phyloP scores from a whole-genome alignment of 2,329 filamentous ascomycete species.

The Colletotrichum navitas region DNA sequence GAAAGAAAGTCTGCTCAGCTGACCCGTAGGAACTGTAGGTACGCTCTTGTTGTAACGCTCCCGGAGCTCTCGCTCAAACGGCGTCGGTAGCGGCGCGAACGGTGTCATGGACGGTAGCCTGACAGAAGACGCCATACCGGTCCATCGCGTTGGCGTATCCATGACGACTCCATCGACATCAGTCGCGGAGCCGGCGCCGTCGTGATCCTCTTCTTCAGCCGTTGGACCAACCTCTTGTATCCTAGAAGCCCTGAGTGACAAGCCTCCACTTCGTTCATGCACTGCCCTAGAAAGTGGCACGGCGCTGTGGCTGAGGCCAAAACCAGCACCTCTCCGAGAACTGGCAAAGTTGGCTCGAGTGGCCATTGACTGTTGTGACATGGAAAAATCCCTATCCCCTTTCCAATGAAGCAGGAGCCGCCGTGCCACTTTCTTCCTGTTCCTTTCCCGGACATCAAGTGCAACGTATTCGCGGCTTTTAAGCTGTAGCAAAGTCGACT shows the following conservation, averaged over 20 bases:
- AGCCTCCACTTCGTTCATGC: constrained; percentile 19
- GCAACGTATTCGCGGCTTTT: constrained; percentile 41
- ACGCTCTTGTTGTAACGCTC: constrained; percentile 40
- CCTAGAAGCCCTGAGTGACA: constrained; percentile 21
- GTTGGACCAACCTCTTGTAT: constrained; percentile 24
- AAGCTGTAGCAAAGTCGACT: constrained; percentile 39
- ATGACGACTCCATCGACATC: constrained; percentile 41
- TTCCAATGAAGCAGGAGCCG: constrained; percentile 40
- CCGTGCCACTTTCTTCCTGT: constrained; percentile 36
- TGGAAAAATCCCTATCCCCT: background rate
- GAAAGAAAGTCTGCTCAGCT: constrained; percentile 33
- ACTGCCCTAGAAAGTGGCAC: constrained; percentile 32
- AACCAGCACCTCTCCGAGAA: constrained; percentile 18
- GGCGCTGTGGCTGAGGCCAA: constrained; percentile 9
- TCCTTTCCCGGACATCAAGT: constrained; percentile 38
- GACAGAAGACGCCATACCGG: constrained; percentile 55
- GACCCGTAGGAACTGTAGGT: constrained; percentile 9
- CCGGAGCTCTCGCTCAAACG: constrained; percentile 55
- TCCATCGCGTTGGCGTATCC: constrained; percentile 62
- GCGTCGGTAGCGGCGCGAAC: constrained; percentile 56
- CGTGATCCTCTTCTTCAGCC: constrained; percentile 36
- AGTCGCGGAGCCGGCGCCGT: constrained; percentile 18
- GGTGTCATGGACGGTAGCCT: constrained; percentile 58
- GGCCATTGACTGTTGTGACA: constrained; percentile 9
- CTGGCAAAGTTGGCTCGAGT: constrained; percentile 25